Evolutionary conservation across 805 yeast genomes (phyloP).

Genomic region (Candida oleophila): DNA sequence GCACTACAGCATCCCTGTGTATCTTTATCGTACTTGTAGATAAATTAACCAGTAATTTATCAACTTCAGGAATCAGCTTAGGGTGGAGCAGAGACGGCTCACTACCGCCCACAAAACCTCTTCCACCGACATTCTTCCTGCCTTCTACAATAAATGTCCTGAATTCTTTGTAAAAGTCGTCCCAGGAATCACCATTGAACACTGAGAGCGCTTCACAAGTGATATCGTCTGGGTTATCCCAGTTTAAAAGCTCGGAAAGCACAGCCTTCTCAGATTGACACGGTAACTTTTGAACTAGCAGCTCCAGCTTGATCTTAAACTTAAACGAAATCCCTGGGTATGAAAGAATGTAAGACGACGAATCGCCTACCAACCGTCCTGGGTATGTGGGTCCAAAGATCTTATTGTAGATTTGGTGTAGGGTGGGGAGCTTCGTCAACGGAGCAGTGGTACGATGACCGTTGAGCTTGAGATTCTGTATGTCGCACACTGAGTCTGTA

Average conservation of each 20-base stretch:
- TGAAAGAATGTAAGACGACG: slow-evolving; percentile 41
- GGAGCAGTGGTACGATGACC: slow-evolving; percentile 1
- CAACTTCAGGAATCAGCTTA: slow-evolving; percentile 8
- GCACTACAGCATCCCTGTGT: slow-evolving; percentile 8
- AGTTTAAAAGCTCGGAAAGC: slow-evolving; percentile 29
- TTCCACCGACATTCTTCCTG: not conserved
- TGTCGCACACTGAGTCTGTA: not conserved
- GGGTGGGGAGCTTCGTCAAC: slow-evolving; percentile 16
- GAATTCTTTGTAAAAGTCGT: slow-evolving; percentile 15
- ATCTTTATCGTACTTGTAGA: slow-evolving; percentile 22
- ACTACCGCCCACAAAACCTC: too few species aligned
- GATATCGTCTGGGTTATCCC: slow-evolving; percentile 32
- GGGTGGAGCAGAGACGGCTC: not conserved
- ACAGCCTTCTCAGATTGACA: slow-evolving; percentile 18
- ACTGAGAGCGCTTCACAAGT: slow-evolving; percentile 39
- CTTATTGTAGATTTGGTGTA: slow-evolving; percentile 51
- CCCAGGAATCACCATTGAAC: slow-evolving; percentile 39
- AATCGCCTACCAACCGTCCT: slow-evolving; percentile 32
- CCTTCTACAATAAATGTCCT: not conserved
- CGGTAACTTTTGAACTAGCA: slow-evolving; percentile 14
- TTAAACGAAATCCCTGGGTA: slow-evolving; percentile 59
- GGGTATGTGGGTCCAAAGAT: slow-evolving; percentile 65
- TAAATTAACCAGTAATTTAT: slow-evolving; percentile 16
- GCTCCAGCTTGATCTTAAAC: slow-evolving; percentile 31
- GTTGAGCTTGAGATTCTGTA: slow-evolving; percentile 2